These are phyloP conservation scores for Cryptococcus sp. DNA, from an alignment of 1,284 basidiomycete species.

Conservation along the genomic window DNA sequence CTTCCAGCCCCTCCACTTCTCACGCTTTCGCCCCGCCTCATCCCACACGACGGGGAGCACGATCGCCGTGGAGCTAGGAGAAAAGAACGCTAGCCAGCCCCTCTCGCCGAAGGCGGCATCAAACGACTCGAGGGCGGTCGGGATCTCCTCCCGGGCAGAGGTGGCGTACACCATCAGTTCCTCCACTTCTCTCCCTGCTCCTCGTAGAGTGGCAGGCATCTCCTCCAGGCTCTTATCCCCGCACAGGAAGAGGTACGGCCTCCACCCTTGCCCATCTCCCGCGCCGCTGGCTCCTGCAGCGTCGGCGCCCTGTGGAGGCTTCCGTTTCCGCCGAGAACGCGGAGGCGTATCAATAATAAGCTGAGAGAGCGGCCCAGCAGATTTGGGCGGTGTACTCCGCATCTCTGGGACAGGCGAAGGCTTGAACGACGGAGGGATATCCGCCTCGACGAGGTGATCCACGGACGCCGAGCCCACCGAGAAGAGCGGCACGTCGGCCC, in stretches of 20 bases:
- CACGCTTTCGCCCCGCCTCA: neutral
- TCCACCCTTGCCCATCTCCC: conserved; percentile 3
- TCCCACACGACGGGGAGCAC: conserved; percentile 24
- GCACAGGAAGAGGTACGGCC: conserved; percentile 33
- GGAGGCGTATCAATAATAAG: conserved; percentile 20
- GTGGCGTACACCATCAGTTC: conserved; percentile 32
- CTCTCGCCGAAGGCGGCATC: neutral
- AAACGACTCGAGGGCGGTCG: neutral
- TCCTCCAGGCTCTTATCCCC: conserved; percentile 42
- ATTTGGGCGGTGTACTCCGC: conserved; percentile 7
- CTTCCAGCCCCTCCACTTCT: conserved; percentile 9
- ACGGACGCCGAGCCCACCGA: conserved; percentile 12
- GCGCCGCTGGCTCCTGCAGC: neutral
- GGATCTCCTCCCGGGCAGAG: conserved; percentile 4
- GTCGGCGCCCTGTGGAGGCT: neutral
- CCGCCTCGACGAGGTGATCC: conserved; percentile 4
- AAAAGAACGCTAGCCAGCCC: conserved; percentile 44
- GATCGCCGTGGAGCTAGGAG: conserved; percentile 37
- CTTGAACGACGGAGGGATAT: conserved; percentile 7
- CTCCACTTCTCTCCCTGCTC: conserved; percentile 16
- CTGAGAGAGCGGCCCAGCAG: conserved; percentile 16
- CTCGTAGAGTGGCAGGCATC: conserved; percentile 22
- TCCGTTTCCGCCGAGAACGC: neutral
- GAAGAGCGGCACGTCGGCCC: conserved; percentile 12
- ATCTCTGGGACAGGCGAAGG: neutral